Percentiles rank a stretch among this genome's conserved stretches.
Conservation (phyloP, 148 eudicot genomes). For the Cornus florida region DNA sequence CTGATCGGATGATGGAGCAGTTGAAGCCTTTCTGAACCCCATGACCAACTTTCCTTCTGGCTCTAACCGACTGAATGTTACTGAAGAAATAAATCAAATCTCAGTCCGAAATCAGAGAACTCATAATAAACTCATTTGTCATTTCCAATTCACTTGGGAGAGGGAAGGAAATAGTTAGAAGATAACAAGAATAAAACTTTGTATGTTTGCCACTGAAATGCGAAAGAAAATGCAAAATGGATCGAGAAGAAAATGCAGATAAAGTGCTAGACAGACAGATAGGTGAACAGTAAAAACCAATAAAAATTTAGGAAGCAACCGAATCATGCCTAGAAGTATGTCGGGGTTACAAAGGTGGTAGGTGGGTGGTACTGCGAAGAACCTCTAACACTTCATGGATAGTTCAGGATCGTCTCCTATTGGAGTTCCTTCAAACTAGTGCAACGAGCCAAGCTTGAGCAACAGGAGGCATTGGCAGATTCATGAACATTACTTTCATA, state of each 20-base stretch:
- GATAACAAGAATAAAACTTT: conserved; percentile 4
- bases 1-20: conserved; percentile 46
- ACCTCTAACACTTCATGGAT: no score
- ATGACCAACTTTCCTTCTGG: conserved; percentile 78
- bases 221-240: no score
- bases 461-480: no score
- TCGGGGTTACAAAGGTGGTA: background rate
- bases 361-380: no score
- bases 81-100: conserved; percentile 35
- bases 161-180: background rate
- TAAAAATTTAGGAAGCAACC: background rate
- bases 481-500: no score
- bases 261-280: background rate
- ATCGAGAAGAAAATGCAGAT: no score
- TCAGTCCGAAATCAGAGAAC: background rate
- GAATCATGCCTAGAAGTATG: background rate
- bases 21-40: conserved; percentile 63
- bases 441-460: no score
- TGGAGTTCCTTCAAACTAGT: no score
- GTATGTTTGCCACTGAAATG: no score
- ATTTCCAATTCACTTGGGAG: background rate
- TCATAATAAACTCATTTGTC: background rate
- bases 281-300: background rate
- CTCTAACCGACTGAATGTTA: conserved; percentile 72
- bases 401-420: no score